A percentile compares a stretch with the other conserved stretches of the same genome.
These are phyloP conservation scores for Primulina tabacum DNA, from an alignment of 257 asterid species.

Conservation along the genomic window DNA sequence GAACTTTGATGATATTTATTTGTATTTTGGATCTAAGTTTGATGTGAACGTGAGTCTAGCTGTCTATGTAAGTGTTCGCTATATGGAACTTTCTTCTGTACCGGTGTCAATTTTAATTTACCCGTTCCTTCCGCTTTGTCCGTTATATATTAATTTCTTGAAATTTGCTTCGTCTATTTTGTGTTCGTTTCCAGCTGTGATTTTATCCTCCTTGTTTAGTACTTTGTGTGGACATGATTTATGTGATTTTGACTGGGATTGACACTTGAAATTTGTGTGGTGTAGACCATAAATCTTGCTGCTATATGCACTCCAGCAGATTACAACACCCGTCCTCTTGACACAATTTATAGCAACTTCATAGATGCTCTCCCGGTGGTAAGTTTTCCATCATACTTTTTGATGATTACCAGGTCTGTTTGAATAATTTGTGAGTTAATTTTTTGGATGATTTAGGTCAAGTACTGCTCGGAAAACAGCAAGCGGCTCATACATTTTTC, in stretches of 20 bases:
- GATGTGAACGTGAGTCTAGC: conserved; percentile 9
- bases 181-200: conserved; percentile 10
- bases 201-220: conserved; percentile 4
- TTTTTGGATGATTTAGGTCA: conserved; percentile 47
- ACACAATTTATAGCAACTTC: conserved; percentile 90
- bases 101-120: background rate
- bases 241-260: conserved; percentile 27
- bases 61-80: background rate
- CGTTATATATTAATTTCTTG: background rate
- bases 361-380: conserved; percentile 93
- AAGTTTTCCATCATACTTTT: conserved; percentile 11
- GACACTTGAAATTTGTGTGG: conserved; percentile 21
- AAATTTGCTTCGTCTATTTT: conserved; percentile 9
- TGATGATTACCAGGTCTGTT: too few relatives aligned
- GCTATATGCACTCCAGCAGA: conserved; percentile 97
- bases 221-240: background rate
- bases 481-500: conserved; percentile 93
- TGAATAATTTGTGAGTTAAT: background rate
- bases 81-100: background rate
- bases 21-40: conserved; percentile 21
- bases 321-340: conserved; percentile 91
- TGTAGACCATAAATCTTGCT: conserved; percentile 77
- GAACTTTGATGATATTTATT: conserved; percentile 24
- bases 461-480: conserved; percentile 81
- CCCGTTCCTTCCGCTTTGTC: background rate